These are phyloP conservation scores for Aeschynomene evenia DNA, from an alignment of 306 rosid genomes.

Conservation along the genomic window DNA sequence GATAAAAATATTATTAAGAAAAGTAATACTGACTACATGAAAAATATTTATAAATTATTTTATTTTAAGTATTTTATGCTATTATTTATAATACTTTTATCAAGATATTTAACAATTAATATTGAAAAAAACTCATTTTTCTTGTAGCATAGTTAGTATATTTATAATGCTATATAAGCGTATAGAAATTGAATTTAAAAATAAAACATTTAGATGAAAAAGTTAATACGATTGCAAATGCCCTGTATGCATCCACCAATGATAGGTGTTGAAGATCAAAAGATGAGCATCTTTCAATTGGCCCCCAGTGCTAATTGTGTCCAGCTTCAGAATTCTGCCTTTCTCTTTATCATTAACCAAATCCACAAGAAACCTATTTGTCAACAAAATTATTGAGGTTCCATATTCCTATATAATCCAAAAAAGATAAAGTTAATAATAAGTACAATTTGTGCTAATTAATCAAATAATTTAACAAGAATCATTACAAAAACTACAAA, in stretches of 20 bases:
- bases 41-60: no score
- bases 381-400: constrained; percentile 46
- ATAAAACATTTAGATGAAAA: not conserved
- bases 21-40: no score
- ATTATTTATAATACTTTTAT: no score
- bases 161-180: no score
- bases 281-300: constrained; percentile 52
- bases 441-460: not conserved
- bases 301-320: constrained; percentile 39
- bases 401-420: constrained; percentile 45
- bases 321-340: constrained; percentile 58
- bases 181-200: no score
- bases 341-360: constrained; percentile 41
- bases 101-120: no score
- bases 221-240: constrained; percentile 37
- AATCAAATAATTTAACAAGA: not conserved
- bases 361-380: constrained; percentile 69
- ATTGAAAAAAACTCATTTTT: no score
- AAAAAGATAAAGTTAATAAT: not conserved
- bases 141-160: no score
- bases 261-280: constrained; percentile 59
- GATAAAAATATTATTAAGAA: no score
- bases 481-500: no score
- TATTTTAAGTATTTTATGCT: no score
- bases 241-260: constrained; percentile 72